Conservation (phyloP, 305 asterid genomes). For the Plantago lanceolata region DNA sequence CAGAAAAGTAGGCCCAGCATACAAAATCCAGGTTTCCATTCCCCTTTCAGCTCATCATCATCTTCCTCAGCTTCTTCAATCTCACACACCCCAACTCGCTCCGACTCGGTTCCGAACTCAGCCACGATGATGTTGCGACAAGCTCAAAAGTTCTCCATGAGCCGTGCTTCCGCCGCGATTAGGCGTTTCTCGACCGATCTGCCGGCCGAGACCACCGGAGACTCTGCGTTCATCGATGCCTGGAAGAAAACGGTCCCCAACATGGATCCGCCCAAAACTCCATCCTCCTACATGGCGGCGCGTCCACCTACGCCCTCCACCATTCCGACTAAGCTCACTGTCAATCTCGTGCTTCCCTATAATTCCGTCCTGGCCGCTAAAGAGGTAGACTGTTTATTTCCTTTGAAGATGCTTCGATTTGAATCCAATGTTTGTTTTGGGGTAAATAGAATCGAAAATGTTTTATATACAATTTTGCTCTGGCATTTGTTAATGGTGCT, state of each 20-base stretch:
- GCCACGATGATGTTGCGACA: constrained; percentile 51
- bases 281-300: constrained; percentile 56
- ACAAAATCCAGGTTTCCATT: no score
- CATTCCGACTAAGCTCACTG: constrained; percentile 77
- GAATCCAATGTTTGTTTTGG: no score
- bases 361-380: constrained; percentile 48
- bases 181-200: constrained; percentile 59
- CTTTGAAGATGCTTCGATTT: no score
- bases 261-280: constrained; percentile 73
- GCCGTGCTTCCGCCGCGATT: constrained; percentile 52
- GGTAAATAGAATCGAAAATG: no score
- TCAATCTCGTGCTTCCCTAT: constrained; percentile 81
- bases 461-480: no score
- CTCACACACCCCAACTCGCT: neutral
- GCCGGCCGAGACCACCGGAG: constrained; percentile 44
- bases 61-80: constrained; percentile 5
- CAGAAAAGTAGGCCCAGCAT: neutral
- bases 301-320: constrained; percentile 69
- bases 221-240: constrained; percentile 48
- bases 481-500: no score
- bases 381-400: constrained; percentile 38
- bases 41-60: neutral
- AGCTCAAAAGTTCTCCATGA: constrained; percentile 38
- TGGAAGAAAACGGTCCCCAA: constrained; percentile 64
- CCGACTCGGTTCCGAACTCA: constrained; percentile 9